Conservation (phyloP, 768 basidiomycete species). For the Mycena latifolia region DNA sequence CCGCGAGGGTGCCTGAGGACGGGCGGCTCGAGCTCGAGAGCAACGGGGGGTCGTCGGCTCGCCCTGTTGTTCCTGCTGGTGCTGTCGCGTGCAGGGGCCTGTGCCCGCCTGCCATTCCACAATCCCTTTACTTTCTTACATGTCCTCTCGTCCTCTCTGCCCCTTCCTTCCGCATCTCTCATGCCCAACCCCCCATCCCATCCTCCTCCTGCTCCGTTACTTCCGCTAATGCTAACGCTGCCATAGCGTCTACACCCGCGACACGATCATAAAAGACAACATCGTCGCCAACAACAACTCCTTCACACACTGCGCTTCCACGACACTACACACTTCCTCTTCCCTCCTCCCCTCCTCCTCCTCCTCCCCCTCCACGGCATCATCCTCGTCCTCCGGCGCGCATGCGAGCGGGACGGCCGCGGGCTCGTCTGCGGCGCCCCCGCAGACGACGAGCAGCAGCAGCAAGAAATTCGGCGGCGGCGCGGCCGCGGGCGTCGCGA, state of each 20-base stretch:
- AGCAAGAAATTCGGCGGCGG: constrained; percentile 15
- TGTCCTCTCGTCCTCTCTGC: no score
- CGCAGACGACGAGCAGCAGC: background rate
- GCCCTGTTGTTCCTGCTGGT: no score
- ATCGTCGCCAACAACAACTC: constrained; percentile 34
- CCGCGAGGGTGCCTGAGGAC: no score
- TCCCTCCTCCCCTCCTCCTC: background rate
- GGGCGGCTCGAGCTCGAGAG: no score
- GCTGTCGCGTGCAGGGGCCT: no score
- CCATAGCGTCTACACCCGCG: constrained; percentile 32
- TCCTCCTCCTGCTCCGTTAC: background rate
- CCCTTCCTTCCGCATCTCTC: background rate
- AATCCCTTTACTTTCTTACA: no score
- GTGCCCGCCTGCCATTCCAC: no score
- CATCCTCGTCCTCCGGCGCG: constrained; percentile 52
- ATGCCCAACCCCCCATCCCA: background rate
- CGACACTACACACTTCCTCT: constrained; percentile 16
- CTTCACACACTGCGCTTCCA: constrained; percentile 36
- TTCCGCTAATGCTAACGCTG: background rate
- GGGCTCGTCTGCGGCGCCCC: background rate
- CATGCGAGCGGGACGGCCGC: constrained; percentile 35
- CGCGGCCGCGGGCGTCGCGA: constrained; percentile 34
- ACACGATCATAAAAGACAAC: constrained; percentile 33
- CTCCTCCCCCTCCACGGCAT: constrained; percentile 34
- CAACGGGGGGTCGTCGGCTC: no score